Percentiles rank a stretch among this genome's conserved stretches.
Conservation (phyloP, 2,329 filamentous ascomycete species). For the Fonsecaea monophora region DNA sequence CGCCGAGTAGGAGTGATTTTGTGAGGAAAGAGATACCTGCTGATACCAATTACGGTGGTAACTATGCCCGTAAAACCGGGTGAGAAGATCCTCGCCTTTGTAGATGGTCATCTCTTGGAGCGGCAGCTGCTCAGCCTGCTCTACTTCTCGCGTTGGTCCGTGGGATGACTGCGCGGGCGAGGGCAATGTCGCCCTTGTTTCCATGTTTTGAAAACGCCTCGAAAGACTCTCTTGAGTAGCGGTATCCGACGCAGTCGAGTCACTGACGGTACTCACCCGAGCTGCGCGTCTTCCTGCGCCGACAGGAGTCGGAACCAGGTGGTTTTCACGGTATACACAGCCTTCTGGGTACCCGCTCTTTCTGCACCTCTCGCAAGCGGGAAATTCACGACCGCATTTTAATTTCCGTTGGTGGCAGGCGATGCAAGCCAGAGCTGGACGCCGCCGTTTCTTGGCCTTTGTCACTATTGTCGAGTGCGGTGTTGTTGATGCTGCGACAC, state of each 20-base stretch:
- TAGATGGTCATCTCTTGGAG: neutral
- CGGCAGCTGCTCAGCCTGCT: neutral
- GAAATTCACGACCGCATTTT: constrained; percentile 31
- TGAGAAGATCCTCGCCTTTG: constrained; percentile 18
- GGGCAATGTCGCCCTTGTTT: neutral
- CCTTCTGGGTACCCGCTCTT: constrained; percentile 10
- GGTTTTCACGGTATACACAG: neutral
- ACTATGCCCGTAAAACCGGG: constrained; percentile 19
- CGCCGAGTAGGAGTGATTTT: neutral
- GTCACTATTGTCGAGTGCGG: neutral
- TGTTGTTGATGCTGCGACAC: neutral
- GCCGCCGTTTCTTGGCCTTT: constrained; percentile 4
- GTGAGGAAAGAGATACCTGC: constrained; percentile 17
- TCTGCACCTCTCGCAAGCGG: constrained; percentile 28
- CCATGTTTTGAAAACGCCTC: neutral
- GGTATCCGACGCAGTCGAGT: neutral
- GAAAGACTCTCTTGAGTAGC: neutral
- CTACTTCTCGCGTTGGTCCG: neutral
- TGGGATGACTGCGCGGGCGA: neutral
- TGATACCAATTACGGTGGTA: constrained; percentile 19
- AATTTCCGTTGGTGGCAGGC: constrained; percentile 27
- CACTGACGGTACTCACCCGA: neutral
- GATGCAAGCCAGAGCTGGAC: constrained; percentile 25
- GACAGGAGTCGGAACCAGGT: neutral
- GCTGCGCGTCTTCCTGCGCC: neutral